These are phyloP conservation scores for Aspergillus chevalieri DNA, from an alignment of 2,329 filamentous ascomycete genomes.

Conservation along the genomic window DNA sequence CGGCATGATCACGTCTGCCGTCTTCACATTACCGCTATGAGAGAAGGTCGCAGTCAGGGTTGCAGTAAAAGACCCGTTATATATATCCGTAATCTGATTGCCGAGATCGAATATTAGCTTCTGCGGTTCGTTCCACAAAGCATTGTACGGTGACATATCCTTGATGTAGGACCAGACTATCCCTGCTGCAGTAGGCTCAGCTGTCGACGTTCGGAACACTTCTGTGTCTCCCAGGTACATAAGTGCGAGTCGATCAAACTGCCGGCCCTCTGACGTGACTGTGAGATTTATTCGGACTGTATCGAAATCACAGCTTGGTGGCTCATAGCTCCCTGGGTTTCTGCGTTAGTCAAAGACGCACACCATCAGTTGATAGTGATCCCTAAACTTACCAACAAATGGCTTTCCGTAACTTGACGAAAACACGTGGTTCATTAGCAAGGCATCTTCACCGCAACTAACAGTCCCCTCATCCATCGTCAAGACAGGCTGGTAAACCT, in stretches of 20 bases:
- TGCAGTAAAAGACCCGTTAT: constrained; percentile 68
- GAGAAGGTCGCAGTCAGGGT: constrained; percentile 71
- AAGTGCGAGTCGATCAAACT: constrained; percentile 69
- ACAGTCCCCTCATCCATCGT: constrained; percentile 35
- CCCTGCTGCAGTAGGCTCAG: constrained; percentile 65
- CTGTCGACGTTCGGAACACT: constrained; percentile 77
- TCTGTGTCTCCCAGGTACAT: constrained; percentile 74
- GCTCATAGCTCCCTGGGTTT: constrained; percentile 54
- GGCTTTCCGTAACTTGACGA: constrained; percentile 66
- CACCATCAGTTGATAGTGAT: no score
- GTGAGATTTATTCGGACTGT: constrained; percentile 71
- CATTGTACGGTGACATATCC: constrained; percentile 67
- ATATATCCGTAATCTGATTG: constrained; percentile 63
- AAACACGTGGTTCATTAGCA: constrained; percentile 68
- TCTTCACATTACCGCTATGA: constrained; percentile 30
- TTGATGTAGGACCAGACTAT: constrained; percentile 73
- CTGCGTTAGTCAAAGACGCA: background rate
- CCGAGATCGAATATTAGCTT: constrained; percentile 75
- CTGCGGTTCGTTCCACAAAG: constrained; percentile 63
- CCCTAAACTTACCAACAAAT: constrained; percentile 55
- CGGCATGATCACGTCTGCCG: constrained; percentile 63
- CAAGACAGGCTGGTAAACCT: constrained; percentile 61
- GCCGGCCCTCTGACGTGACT: constrained; percentile 62
- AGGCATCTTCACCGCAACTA: constrained; percentile 31
- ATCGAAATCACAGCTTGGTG: constrained; percentile 65